Evolutionary conservation across 2,329 filamentous ascomycete species (phyloP).

Genomic region (Colletotrichum eremochloae): DNA sequence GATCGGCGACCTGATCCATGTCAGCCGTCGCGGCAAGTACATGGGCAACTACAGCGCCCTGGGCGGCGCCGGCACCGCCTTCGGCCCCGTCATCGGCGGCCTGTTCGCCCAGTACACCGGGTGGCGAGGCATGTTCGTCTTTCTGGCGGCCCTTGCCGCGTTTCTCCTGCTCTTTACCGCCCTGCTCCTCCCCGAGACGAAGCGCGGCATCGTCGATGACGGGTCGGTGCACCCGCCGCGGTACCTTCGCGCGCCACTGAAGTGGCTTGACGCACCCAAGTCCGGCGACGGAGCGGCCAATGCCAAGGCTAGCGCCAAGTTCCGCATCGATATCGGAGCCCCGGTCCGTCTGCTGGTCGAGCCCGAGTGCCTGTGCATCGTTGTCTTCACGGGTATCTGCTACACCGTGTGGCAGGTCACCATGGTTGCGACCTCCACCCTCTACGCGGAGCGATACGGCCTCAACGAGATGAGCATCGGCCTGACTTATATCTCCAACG

Average conservation of each 20-base stretch:
- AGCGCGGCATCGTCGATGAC: conserved; percentile 8
- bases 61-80: conserved; percentile 5
- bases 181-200: conserved; percentile 8
- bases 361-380: conserved; percentile 11
- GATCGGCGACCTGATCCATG: conserved; percentile 5
- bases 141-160: conserved; percentile 1
- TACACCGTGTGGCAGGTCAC: conserved; percentile 14
- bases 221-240: not conserved
- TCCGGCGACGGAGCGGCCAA: no score
- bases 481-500: conserved; percentile 11
- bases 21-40: conserved; percentile 19
- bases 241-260: not conserved
- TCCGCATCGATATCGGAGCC: not conserved
- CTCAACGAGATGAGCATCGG: conserved; percentile 6
- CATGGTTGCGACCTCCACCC: conserved; percentile 9
- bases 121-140: conserved; percentile 10
- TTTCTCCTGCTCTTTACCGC: conserved; percentile 6
- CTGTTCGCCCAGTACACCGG: conserved; percentile 17
- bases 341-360: conserved; percentile 3
- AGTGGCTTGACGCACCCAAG: not conserved
- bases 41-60: conserved; percentile 13
- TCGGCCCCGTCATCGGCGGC: conserved; percentile 7
- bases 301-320: not conserved
- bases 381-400: not conserved
- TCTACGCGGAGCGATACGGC: conserved; percentile 5